phyloP scores from a whole-genome alignment of 345 rosid genomes.

The Geranium brycei region DNA sequence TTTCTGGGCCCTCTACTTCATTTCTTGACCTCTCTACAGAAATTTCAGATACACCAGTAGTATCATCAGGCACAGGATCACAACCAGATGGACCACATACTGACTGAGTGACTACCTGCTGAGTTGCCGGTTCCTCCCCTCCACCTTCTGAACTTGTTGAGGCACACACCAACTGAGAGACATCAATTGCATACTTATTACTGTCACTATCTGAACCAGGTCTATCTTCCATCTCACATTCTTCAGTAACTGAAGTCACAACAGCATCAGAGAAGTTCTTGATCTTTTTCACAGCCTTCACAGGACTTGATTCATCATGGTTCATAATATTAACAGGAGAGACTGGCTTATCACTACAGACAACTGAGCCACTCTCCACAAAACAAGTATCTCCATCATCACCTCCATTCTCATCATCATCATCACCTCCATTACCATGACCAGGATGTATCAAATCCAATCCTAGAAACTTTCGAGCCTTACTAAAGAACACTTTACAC shows the following conservation, averaged over 20 bases:
- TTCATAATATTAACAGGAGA: slow-evolving; percentile 12
- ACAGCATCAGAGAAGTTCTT: slow-evolving; percentile 6
- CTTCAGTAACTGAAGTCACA: slow-evolving; percentile 20
- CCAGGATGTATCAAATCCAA: slow-evolving; percentile 50
- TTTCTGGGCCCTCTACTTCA: slow-evolving; percentile 5
- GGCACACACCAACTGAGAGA: slow-evolving; percentile 13
- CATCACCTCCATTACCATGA: slow-evolving; percentile 24
- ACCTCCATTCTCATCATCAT: slow-evolving; percentile 56
- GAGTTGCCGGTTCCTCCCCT: slow-evolving; percentile 11
- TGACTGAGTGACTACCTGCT: slow-evolving; percentile 17
- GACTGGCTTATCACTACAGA: slow-evolving; percentile 28
- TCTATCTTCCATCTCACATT: slow-evolving; percentile 12
- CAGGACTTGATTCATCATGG: slow-evolving; percentile 18
- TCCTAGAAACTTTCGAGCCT: slow-evolving; percentile 86
- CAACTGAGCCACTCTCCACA: slow-evolving; percentile 37
- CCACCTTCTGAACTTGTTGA: slow-evolving; percentile 17
- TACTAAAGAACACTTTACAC: slow-evolving; percentile 83
- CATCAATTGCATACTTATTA: slow-evolving; percentile 17
- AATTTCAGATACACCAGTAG: slow-evolving; percentile 1
- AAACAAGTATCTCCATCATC: slow-evolving; percentile 56
- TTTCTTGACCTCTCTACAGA: slow-evolving; percentile 12
- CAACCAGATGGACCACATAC: slow-evolving; percentile 7
- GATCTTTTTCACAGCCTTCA: slow-evolving; percentile 3
- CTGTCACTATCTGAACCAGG: slow-evolving; percentile 11
- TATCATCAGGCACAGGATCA: slow-evolving; percentile 14